Evolutionary conservation across 2,329 filamentous ascomycete genomes (phyloP).

Genomic region (Colletotrichum orchidophilum): DNA sequence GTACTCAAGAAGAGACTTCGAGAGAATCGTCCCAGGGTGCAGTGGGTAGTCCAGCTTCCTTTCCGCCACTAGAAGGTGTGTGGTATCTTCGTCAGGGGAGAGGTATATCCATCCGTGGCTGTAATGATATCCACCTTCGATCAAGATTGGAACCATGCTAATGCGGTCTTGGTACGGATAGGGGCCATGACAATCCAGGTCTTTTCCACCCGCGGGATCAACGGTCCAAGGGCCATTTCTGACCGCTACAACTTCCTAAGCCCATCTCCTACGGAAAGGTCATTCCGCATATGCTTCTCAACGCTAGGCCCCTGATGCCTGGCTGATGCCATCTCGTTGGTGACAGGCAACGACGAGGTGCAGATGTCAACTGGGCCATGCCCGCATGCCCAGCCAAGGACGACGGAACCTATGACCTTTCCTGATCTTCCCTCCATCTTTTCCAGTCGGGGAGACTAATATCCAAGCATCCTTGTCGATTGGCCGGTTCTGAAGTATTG

Average conservation of each 20-base stretch:
- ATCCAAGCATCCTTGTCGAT: conserved; percentile 6
- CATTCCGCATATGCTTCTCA: conserved; percentile 25
- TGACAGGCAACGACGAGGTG: conserved; percentile 27
- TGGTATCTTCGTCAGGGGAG: not conserved
- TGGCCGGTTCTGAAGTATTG: not conserved
- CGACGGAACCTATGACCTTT: not conserved
- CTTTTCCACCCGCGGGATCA: conserved; percentile 15
- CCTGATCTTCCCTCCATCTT: not conserved
- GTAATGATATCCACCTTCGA: conserved; percentile 1
- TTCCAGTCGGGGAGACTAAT: not conserved
- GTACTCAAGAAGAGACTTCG: conserved; percentile 28
- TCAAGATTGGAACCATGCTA: not conserved
- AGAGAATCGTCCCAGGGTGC: not conserved
- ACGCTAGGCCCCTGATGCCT: conserved; percentile 1
- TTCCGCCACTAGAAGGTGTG: not conserved
- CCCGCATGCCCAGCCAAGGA: conserved; percentile 1
- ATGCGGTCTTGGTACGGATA: conserved; percentile 12
- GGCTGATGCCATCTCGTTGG: conserved; percentile 18
- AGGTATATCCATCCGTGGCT: not conserved
- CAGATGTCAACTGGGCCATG: conserved; percentile 32
- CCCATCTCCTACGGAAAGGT: conserved; percentile 10
- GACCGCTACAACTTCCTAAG: not conserved
- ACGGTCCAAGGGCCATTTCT: not conserved
- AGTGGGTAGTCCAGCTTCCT: not conserved
- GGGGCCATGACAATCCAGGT: not conserved